phyloP scores from a whole-genome alignment of 768 basidiomycete species.

The Suillus occidentalis region DNA sequence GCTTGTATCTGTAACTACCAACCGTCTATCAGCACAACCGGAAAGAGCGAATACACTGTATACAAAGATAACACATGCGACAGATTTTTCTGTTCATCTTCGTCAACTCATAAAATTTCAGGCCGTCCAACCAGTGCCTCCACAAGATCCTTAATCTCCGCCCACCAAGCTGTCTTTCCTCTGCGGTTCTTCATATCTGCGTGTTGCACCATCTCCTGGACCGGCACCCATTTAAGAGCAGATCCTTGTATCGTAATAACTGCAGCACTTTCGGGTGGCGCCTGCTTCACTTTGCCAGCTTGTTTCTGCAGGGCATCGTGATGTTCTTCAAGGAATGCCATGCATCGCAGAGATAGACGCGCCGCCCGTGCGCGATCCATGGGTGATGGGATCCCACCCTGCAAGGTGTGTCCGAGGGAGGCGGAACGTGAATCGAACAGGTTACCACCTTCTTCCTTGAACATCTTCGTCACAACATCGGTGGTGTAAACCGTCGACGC shows the following conservation, averaged over 20 bases:
- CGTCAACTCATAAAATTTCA: constrained; percentile 43
- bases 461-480: constrained; percentile 87
- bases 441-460: constrained; percentile 90
- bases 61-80: neutral
- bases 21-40: neutral
- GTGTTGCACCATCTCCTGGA: constrained; percentile 78
- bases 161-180: constrained; percentile 83
- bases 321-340: constrained; percentile 90
- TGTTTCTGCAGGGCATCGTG: constrained; percentile 56
- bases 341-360: constrained; percentile 87
- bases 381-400: constrained; percentile 95
- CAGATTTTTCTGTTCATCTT: neutral
- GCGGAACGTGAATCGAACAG: constrained; percentile 95
- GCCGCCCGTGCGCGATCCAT: constrained; percentile 90
- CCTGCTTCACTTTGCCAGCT: constrained; percentile 52
- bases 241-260: constrained; percentile 91
- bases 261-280: constrained; percentile 68
- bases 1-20: neutral
- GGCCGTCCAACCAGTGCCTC: constrained; percentile 72
- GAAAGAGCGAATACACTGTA: neutral
- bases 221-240: constrained; percentile 77
- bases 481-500: constrained; percentile 90
- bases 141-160: constrained; percentile 59
- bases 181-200: constrained; percentile 91
- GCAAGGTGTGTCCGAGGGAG: constrained; percentile 95